Evolutionary conservation across 164 flowering plant genomes (phyloP), one percentile per base, ranked within the genome.

Genomic region (Santalum album): DNA sequence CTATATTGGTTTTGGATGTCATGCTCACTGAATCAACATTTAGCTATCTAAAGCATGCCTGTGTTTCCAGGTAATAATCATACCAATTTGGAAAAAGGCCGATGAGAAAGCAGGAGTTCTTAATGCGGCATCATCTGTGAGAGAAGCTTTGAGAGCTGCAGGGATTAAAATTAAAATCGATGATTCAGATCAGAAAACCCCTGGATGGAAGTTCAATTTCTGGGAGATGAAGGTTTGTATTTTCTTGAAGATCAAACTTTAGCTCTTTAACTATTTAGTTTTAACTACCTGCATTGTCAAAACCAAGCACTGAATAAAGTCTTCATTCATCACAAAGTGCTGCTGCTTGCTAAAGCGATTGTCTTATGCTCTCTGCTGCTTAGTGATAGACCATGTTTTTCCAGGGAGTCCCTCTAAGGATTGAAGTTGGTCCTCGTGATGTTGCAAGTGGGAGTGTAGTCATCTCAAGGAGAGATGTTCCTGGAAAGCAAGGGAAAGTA

Each of bases 361-460:
- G 9, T 51, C 35, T 32, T 48, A 39, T 29, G 34, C n/a, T n/a
- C n/a, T 20, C 25, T 17, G 35, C 6, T 34, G 7, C 12, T 25
- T 15, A 10, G 18, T 22, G 39, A 19, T 12, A 7, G 24, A 25
- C 15, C 16, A 21, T 61, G 25, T 34, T 54, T 54, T 54, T 46
- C 18, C 61, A 86, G 98, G 99, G 99, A 49, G 92, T 92, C 23
- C 97, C 97, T 62, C 48, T 92, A 26, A 82, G 99, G 69, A 79
- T 89, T 62, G 99, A 92, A 69, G 81, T 92, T 68, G 99, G 97
- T 61, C 99, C 99, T 29, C 91, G 92, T 47, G 96, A 90, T 72
- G 97, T 90, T 68, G 69, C 88, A 36, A 89, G 81, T 64, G 73
- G 73, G 26, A 83, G 81, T 67, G 80, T 92, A 53, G 98, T 89